Conservation (phyloP, 148 eudicot species). For the Salicornia ramosissima region DNA sequence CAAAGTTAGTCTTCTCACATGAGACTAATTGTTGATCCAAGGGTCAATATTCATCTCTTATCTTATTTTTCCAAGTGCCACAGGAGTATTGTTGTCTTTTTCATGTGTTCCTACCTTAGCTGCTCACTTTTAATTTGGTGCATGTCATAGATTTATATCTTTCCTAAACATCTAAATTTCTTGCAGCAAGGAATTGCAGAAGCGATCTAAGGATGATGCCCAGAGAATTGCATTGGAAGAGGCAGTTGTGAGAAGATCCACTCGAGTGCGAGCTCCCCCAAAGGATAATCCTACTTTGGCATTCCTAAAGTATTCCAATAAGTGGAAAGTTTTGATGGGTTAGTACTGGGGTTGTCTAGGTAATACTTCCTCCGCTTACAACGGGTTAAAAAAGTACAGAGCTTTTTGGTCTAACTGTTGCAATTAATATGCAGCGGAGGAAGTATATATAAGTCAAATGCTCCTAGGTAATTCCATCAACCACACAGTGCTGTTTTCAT, state of each 20-base stretch:
- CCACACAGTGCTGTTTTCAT: conserved; percentile 19
- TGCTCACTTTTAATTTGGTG: not conserved
- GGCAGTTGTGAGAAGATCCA: conserved; percentile 74
- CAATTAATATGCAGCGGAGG: too few relatives aligned
- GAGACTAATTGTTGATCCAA: too few relatives aligned
- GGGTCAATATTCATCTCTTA: too few relatives aligned
- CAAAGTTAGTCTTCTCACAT: too few relatives aligned
- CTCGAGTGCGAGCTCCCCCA: conserved; percentile 88
- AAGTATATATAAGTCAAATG: not conserved
- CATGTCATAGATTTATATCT: not conserved
- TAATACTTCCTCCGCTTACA: too few relatives aligned
- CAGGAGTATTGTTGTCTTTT: not conserved
- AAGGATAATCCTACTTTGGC: conserved; percentile 76
- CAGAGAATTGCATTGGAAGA: conserved; percentile 52
- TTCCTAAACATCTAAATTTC: not conserved
- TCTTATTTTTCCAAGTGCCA: not conserved
- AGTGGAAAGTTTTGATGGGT: conserved; percentile 70
- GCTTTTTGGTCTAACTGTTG: too few relatives aligned
- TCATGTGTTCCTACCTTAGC: not conserved
- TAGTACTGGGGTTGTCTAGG: conserved; percentile 1
- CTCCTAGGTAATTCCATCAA: conserved; percentile 11
- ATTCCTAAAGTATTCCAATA: conserved; percentile 78
- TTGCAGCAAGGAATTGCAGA: conserved; percentile 69
- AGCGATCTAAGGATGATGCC: conserved; percentile 63
- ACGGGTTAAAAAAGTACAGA: too few relatives aligned